phyloP scores from a whole-genome alignment of 139 green algal genomes.

The Raphidocelis subcapitata region DNA sequence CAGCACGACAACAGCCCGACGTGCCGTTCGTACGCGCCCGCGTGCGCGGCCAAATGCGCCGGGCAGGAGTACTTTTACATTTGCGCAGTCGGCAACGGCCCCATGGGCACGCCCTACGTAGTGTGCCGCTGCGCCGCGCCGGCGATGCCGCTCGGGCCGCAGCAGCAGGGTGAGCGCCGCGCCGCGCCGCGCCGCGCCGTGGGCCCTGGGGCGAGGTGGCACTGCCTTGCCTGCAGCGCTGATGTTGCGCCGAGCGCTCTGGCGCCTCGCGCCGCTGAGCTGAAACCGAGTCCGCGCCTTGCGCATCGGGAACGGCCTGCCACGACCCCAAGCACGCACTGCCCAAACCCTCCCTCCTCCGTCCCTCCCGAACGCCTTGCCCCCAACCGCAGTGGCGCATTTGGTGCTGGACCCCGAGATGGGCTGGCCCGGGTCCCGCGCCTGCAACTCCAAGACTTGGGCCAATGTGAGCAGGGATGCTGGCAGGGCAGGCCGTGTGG shows the following conservation, averaged over 20 bases:
- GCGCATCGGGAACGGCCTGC: background rate
- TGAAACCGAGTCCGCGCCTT: background rate
- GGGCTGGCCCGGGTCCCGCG: conserved; percentile 19
- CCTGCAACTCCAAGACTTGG: conserved; percentile 35
- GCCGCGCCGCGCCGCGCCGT: background rate
- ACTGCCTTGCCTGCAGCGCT: background rate
- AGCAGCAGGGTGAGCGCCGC: conserved; percentile 6
- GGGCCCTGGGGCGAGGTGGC: background rate
- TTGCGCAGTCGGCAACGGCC: conserved; percentile 25
- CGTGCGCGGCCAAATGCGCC: conserved; percentile 10
- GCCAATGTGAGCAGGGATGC: background rate
- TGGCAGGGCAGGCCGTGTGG: too few species aligned
- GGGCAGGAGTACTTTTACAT: conserved; percentile 20
- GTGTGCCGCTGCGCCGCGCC: conserved; percentile 20
- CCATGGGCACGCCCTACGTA: conserved; percentile 13
- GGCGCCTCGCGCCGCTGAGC: background rate
- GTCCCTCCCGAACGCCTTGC: background rate
- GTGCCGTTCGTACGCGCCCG: conserved; percentile 5
- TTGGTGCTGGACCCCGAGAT: conserved; percentile 11
- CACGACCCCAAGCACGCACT: background rate
- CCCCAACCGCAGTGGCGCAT: conserved; percentile 1
- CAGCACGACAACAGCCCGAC: conserved; percentile 16
- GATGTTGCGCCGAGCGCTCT: background rate
- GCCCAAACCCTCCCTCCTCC: background rate
- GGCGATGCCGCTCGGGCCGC: conserved; percentile 8